Base-by-base conservation (phyloP, 345 rosid genomes). In the Carallia pectinifolia region DNA sequence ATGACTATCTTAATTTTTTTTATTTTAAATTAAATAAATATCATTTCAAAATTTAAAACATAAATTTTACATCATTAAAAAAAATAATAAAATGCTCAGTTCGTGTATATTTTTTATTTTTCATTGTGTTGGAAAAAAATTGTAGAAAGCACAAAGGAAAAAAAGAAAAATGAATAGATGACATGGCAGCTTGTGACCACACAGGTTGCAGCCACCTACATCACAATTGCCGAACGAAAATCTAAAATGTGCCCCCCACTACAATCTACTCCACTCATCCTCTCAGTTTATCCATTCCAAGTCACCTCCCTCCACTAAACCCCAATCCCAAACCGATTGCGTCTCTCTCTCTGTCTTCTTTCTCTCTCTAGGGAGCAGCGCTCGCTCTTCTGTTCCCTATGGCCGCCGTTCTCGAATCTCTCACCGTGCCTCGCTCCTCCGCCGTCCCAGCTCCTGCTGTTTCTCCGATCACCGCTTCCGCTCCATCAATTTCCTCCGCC, bases 331-430 rank as follows among this genome's bases (percentile, higher is more conserved):
- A 55, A 7, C 59, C 4, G 7, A 8, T 7, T 7, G 13, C 5
- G 10, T 29, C 13, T 55, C 59, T 55, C 31, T 7, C 58, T 7
- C 8, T 19, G 10, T 19, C 59, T 7, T 52, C 55, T 52, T 2
- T 10, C 48, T 40, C 48, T 40, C 48, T 40, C 34, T 52, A 16
- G 34, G 16, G n/a, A 23, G 18, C 33, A 3, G 13, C 70, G 27
- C 12, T 44, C 70, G 27, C 12, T 58, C 56, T 5, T 36, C 53
- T 27, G 23, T 44, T 34, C 62, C 55, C 71, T 65, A 84, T 84
- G 87, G 85, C 87, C 34, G 34, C 76, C 23, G 76, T 79, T 5
- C 79, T 79, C 48, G 75, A 77, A 12, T 72, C 84, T 27, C 61
- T 81, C 37, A 9, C 76, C 29, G 52, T 76, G 7, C 76, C 78